These are phyloP conservation scores for Sambucus nigra DNA, from an alignment of 129 eudicot species.

Conservation along the genomic window DNA sequence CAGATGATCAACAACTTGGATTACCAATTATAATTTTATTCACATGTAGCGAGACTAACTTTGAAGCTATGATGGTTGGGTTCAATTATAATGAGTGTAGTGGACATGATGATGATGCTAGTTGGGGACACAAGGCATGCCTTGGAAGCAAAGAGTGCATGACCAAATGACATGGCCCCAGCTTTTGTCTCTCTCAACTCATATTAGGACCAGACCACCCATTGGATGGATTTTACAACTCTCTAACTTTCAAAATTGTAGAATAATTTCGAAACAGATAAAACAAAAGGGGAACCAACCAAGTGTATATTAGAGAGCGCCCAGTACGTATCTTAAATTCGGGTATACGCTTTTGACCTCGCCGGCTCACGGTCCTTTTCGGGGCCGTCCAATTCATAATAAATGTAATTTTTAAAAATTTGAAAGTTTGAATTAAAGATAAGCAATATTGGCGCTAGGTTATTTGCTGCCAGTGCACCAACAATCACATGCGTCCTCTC, in stretches of 20 bases:
- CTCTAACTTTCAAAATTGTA: neutral
- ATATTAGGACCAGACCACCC: too few species aligned
- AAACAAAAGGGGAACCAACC: neutral
- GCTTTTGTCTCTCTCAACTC: conserved; percentile 17
- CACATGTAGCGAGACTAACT: too few species aligned
- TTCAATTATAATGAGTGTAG: too few species aligned
- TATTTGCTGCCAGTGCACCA: neutral
- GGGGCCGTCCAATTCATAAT: neutral
- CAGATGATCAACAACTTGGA: too few species aligned
- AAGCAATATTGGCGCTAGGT: neutral
- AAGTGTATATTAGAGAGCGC: too few species aligned
- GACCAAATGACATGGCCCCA: conserved; percentile 13
- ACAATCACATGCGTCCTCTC: neutral
- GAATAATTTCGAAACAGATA: neutral
- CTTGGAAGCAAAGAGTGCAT: conserved; percentile 29
- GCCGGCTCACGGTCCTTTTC: neutral
- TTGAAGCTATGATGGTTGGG: too few species aligned
- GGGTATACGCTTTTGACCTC: neutral
- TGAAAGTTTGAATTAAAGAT: too few species aligned
- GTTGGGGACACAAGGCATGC: conserved; percentile 13
- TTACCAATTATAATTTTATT: too few species aligned
- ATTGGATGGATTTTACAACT: too few species aligned
- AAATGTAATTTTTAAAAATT: too few species aligned
- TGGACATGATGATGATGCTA: conserved; percentile 6
- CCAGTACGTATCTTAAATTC: too few species aligned